Base-by-base conservation (phyloP, 1,139 yeast genomes). In the Yamadazyma mexicana region DNA sequence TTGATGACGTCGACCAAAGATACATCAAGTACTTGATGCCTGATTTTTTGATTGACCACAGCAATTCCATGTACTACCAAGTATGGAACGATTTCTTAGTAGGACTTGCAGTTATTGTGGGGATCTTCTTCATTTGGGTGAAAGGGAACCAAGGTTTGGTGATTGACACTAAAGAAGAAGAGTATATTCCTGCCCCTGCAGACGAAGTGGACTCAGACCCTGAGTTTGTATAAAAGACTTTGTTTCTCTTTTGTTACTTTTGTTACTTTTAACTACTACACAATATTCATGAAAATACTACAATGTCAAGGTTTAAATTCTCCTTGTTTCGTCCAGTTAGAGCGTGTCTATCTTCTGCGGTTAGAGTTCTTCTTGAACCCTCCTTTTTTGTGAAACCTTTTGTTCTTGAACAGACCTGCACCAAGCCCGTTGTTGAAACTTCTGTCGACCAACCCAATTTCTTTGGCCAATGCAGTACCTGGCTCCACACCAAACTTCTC, bases 401-500 rank as follows among this genome's bases (percentile, higher is more conserved):
- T 42, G 31, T 42, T 43, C 27, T 51, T 54, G 44, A 47, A 50
- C 39, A 45, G 49, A 26, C 45, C 45, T 26, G 49, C 48, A 9
- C 47, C 39, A 12, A 50, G 45, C 16, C 58, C 57, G 5, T 45
- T 39, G 25, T 52, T 52, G 32, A 72, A 64, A 23, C 61, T 54
- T 15, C 50, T 55, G 52, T 69, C 73, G 38, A 66, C 73, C 40
- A 80, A 58, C 0, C 89, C 89, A 39, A 84, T 69, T 56, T 83
- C 89, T 49, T 66, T 69, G 26, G 89, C 88, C 49, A 84, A 66
- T 7, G 83, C 75, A 35, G 87, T 81, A 41, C 83, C 83, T 23
- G 73, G 62, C 46, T 83, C 85, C 40, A 88, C 79, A 17, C 97
- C 98, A 55, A 88, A 89, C 67, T 87, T 87, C 57, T 83, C 84